These are phyloP conservation scores for Alternaria postmessia DNA, from an alignment of 2,329 filamentous ascomycete species.

Conservation along the genomic window DNA sequence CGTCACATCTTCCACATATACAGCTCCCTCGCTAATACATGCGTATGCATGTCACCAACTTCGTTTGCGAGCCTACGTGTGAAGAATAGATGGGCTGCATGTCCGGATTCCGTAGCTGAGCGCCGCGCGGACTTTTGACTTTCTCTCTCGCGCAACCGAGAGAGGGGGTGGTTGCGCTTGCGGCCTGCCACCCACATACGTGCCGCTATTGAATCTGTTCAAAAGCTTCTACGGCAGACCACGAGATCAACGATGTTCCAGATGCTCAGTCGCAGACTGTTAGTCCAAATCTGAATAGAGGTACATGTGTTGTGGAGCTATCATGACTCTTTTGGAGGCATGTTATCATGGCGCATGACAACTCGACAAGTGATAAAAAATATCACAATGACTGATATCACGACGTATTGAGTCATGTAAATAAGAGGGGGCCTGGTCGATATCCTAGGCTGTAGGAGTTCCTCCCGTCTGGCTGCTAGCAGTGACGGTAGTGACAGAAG, in stretches of 20 bases:
- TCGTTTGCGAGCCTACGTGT: neutral
- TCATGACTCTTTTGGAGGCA: neutral
- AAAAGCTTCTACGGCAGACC: neutral
- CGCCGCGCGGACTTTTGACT: neutral
- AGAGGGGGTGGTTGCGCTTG: neutral
- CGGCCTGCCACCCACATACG: neutral
- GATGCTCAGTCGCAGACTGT: neutral
- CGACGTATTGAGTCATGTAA: neutral
- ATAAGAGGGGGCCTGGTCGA: neutral
- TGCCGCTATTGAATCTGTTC: neutral
- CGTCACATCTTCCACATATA: neutral
- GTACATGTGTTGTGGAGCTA: neutral
- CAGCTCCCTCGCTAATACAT: neutral
- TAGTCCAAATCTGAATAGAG: neutral
- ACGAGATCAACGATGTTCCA: neutral
- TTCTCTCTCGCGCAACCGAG: neutral
- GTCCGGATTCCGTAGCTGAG: neutral
- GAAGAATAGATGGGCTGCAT: neutral
- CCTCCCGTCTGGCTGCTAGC: conserved; percentile 1
- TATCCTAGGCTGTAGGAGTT: neutral
- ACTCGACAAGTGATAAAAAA: neutral
- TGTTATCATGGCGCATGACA: neutral
- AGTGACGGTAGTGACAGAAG: neutral
- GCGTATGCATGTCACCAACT: neutral
- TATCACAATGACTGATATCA: neutral